phyloP scores from a whole-genome alignment of 1,139 yeast species.

The Yamadazyma spencermartinsiae region DNA sequence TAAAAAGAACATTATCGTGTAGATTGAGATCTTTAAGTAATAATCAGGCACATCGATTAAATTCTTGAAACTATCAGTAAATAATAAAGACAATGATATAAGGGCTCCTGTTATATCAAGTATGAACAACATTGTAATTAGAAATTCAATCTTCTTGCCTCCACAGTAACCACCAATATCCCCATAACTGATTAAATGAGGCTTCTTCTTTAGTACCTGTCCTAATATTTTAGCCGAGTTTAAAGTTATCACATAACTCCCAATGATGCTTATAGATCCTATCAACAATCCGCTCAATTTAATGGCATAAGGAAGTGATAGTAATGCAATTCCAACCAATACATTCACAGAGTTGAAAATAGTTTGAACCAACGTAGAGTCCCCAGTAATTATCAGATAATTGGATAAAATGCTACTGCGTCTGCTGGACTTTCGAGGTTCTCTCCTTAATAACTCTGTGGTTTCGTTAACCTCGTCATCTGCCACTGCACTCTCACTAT shows the following conservation, averaged over 20 bases:
- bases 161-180: slow-evolving; percentile 49
- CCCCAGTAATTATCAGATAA: slow-evolving; percentile 22
- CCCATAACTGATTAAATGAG: slow-evolving; percentile 38
- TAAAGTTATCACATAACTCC: slow-evolving; percentile 64
- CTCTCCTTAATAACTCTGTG: slow-evolving; percentile 7
- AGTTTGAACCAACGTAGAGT: slow-evolving; percentile 78
- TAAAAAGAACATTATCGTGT: slow-evolving; percentile 53
- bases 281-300: slow-evolving; percentile 77
- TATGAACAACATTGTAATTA: slow-evolving; percentile 72
- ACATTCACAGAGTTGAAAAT: slow-evolving; percentile 85
- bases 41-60: slow-evolving; percentile 52
- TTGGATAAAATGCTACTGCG: slow-evolving; percentile 18
- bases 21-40: slow-evolving; percentile 50
- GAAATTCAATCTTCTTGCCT: slow-evolving; percentile 47
- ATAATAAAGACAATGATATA: slow-evolving; percentile 71
- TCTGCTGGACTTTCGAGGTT: slow-evolving; percentile 11
- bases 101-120: slow-evolving; percentile 79
- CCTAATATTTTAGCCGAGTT: slow-evolving; percentile 63
- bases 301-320: slow-evolving; percentile 81
- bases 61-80: slow-evolving; percentile 79
- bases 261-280: slow-evolving; percentile 55
- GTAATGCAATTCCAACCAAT: slow-evolving; percentile 80
- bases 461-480: slow-evolving; percentile 17
- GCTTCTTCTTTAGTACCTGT: slow-evolving; percentile 28
- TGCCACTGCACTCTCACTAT: slow-evolving; percentile 7